Evolutionary conservation across 2,329 filamentous ascomycete genomes (phyloP).

Genomic region (Albifimbria verrucaria): DNA sequence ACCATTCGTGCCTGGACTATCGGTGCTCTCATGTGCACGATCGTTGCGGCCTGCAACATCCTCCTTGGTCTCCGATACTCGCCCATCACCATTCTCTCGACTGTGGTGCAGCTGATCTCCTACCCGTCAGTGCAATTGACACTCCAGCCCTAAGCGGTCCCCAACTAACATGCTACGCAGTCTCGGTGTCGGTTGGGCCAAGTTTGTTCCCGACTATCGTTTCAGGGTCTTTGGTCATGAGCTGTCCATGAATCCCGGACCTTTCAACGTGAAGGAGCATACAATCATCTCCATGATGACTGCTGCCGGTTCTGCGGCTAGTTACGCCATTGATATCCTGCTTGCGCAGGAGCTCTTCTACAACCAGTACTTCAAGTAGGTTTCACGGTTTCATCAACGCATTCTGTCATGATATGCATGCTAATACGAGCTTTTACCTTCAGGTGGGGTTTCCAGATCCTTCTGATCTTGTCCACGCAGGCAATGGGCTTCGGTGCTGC

Average conservation of each 20-base stretch:
- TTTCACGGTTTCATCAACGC: not conserved
- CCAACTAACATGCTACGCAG: not conserved
- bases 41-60: conserved; percentile 43
- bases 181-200: conserved; percentile 42
- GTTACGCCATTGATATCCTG: conserved; percentile 39
- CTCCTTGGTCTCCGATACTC: conserved; percentile 45
- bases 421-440: conserved; percentile 18
- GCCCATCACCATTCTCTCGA: conserved; percentile 32
- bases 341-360: conserved; percentile 42
- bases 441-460: conserved; percentile 54
- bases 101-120: conserved; percentile 37
- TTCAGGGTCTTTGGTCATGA: conserved; percentile 38
- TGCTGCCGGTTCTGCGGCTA: conserved; percentile 46
- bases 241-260: conserved; percentile 45
- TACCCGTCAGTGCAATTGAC: conserved; percentile 29
- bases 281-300: conserved; percentile 53
- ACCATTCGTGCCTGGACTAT: conserved; percentile 43
- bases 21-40: conserved; percentile 41
- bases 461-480: conserved; percentile 56
- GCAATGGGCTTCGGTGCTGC: conserved; percentile 60
- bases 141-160: too few relatives aligned
- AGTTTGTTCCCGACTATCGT: conserved; percentile 34
- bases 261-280: conserved; percentile 52
- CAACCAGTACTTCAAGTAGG: conserved; percentile 11
- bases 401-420: not conserved